phyloP scores from a whole-genome alignment of 768 basidiomycete species.

The Boletus rex-veris region DNA sequence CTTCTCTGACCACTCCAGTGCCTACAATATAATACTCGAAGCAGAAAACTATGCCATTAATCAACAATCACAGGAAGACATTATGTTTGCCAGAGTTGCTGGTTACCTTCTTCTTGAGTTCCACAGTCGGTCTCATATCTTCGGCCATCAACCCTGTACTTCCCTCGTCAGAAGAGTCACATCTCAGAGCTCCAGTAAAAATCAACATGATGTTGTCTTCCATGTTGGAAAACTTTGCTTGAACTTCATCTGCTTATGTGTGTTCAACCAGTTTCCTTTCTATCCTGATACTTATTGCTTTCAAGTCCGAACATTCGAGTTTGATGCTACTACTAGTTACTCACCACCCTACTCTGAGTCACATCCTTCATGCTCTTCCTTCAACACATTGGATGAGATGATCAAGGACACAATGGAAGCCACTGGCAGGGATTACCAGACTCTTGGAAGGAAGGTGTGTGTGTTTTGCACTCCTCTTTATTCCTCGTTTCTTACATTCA shows the following conservation, averaged over 20 bases:
- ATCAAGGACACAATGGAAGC: not conserved
- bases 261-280: not conserved
- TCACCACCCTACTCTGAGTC: not conserved
- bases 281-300: not conserved
- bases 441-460: not conserved
- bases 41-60: not conserved
- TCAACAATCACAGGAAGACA: not conserved
- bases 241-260: not conserved
- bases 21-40: not conserved
- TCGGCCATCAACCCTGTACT: not conserved
- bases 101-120: not conserved
- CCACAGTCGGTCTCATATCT: not conserved
- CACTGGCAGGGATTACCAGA: not conserved
- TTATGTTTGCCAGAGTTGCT: not conserved
- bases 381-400: not conserved
- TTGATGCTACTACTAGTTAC: not conserved
- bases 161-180: not conserved
- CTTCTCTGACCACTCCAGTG: too few species aligned
- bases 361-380: not conserved
- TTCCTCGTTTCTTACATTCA: too few species aligned
- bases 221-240: not conserved
- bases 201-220: not conserved
- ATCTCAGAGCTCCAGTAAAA: too few species aligned
- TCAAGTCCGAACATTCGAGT: not conserved
- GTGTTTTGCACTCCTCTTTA: too few species aligned